Conservation (phyloP, 495 filamentous ascomycete genomes). For the Hypomontagnella monticulosa region DNA sequence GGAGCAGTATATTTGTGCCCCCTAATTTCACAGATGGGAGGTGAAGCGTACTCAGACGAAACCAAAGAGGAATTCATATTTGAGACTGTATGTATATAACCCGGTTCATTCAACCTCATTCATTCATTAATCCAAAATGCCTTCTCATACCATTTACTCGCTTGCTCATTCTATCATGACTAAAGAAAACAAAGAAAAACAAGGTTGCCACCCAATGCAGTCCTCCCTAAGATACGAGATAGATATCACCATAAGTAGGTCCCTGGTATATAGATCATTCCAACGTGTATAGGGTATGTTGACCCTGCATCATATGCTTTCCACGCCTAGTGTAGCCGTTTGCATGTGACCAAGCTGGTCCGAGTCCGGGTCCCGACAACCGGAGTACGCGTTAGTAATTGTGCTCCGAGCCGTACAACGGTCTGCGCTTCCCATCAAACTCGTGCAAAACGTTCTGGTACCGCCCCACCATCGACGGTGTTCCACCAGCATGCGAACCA, state of each 20-base stretch:
- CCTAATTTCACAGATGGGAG: too few species aligned
- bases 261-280: neutral
- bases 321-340: too few species aligned
- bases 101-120: conserved; percentile 8
- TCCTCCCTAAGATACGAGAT: conserved; percentile 11
- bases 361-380: too few species aligned
- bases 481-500: neutral
- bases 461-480: conserved; percentile 23
- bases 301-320: too few species aligned
- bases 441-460: conserved; percentile 34
- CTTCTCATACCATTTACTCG: conserved; percentile 7
- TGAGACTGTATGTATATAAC: conserved; percentile 4
- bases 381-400: neutral
- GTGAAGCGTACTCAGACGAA: too few species aligned
- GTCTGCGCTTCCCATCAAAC: conserved; percentile 33
- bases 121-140: conserved; percentile 4
- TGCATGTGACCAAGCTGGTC: too few species aligned
- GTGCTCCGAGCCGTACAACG: conserved; percentile 33
- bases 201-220: neutral
- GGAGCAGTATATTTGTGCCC: too few species aligned
- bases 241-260: conserved; percentile 22
- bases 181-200: conserved; percentile 5
- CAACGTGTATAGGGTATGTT: too few species aligned
- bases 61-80: too few species aligned
- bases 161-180: conserved; percentile 10